These are phyloP conservation scores for Paspalum notatum DNA, from an alignment of 176 grass and related monocot species.

Conservation along the genomic window DNA sequence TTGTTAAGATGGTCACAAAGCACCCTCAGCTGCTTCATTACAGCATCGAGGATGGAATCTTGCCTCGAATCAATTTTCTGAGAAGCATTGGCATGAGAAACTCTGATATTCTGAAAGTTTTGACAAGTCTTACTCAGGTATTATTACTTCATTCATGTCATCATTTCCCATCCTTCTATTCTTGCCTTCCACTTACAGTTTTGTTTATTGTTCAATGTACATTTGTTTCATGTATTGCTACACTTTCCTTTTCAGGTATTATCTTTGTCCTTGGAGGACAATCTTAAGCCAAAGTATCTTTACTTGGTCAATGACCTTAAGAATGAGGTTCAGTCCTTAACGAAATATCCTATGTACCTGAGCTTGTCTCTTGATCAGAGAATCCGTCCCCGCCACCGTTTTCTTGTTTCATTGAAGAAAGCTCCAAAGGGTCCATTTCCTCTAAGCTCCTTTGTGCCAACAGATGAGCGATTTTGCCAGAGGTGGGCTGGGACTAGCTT, in stretches of 20 bases:
- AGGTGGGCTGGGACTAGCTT: slow-evolving; percentile 92
- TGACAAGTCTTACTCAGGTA: slow-evolving; percentile 97
- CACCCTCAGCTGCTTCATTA: slow-evolving; percentile 97
- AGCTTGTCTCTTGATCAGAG: slow-evolving; percentile 94
- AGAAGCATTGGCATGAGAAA: slow-evolving; percentile 90
- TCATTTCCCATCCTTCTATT: slow-evolving; percentile 19
- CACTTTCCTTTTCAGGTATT: slow-evolving; percentile 66
- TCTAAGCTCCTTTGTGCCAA: slow-evolving; percentile 83
- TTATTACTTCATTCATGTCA: slow-evolving; percentile 39
- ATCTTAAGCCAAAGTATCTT: slow-evolving; percentile 85
- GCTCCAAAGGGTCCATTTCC: slow-evolving; percentile 96
- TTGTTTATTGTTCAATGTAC: slow-evolving; percentile 17
- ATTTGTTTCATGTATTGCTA: slow-evolving; percentile 15
- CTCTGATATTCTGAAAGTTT: slow-evolving; percentile 83
- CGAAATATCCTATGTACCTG: slow-evolving; percentile 96
- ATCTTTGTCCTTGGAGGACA: slow-evolving; percentile 86
- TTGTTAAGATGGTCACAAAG: slow-evolving; percentile 96
- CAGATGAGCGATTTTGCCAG: slow-evolving; percentile 88
- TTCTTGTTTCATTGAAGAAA: slow-evolving; percentile 92
- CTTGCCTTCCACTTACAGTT: background rate
- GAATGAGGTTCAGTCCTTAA: slow-evolving; percentile 77
- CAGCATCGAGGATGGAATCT: slow-evolving; percentile 95
- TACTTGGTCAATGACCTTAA: slow-evolving; percentile 83
- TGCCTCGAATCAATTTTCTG: slow-evolving; percentile 89
- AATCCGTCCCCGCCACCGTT: slow-evolving; percentile 85